Conservation (phyloP, 2,329 filamentous ascomycete genomes). For the Talaromyces sp. region DNA sequence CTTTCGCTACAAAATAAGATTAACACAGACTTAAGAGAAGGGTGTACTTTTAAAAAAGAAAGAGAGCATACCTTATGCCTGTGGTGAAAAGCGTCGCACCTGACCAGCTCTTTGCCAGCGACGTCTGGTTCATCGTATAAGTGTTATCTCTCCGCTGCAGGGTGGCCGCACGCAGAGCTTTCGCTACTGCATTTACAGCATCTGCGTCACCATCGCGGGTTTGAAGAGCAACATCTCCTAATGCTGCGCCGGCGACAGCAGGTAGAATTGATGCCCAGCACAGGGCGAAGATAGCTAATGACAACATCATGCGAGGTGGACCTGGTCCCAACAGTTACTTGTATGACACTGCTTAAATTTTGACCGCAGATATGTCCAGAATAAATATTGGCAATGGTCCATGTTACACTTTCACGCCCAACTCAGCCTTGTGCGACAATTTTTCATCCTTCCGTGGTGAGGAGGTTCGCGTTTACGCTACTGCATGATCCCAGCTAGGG, state of each 20-base stretch:
- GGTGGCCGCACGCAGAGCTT: slow-evolving; percentile 2
- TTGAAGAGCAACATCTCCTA: neutral
- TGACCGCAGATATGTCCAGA: neutral
- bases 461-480: neutral
- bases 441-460: neutral
- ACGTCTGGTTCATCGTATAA: slow-evolving; percentile 7
- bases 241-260: neutral
- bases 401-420: neutral
- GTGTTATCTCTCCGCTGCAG: slow-evolving; percentile 1
- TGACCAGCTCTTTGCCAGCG: slow-evolving; percentile 4
- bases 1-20: neutral
- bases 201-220: slow-evolving; percentile 3
- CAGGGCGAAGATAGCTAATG: neutral
- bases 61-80: neutral
- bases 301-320: neutral
- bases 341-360: neutral
- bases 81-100: slow-evolving; percentile 1
- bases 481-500: neutral
- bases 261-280: neutral
- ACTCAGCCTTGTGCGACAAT: neutral
- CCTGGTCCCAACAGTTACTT: neutral
- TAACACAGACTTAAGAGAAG: neutral
- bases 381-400: neutral
- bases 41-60: neutral
- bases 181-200: slow-evolving; percentile 1